A percentile compares a stretch with the other conserved stretches of the same genome.
These are phyloP conservation scores for Noccaea caerulescens DNA, from an alignment of 345 rosid genomes.

Conservation along the genomic window DNA sequence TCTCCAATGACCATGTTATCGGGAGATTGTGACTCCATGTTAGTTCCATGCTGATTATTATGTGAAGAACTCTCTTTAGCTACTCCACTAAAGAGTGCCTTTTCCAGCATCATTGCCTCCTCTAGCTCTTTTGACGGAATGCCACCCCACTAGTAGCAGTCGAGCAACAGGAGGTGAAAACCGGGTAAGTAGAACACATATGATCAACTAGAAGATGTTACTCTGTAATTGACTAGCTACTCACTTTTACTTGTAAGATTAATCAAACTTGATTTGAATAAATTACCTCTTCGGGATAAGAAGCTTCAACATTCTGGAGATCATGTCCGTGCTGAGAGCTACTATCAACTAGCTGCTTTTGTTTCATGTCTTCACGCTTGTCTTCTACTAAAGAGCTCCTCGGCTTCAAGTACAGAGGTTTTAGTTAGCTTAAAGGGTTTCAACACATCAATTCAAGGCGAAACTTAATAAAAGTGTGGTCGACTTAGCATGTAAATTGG, in stretches of 20 bases:
- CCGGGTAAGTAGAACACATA: slow-evolving; percentile 13
- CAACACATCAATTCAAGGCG: slow-evolving; percentile 17
- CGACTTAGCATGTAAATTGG: slow-evolving; percentile 4
- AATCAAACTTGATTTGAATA: slow-evolving; percentile 12
- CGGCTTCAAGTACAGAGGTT: slow-evolving; percentile 39
- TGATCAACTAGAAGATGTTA: neutral
- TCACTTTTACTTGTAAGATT: slow-evolving; percentile 3
- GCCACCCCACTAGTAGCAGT: slow-evolving; percentile 60
- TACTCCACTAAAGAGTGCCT: slow-evolving; percentile 56
- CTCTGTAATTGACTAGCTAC: slow-evolving; percentile 9
- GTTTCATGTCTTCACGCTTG: slow-evolving; percentile 38
- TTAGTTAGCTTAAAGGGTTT: slow-evolving; percentile 27
- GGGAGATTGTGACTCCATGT: slow-evolving; percentile 20
- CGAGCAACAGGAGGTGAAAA: slow-evolving; percentile 24
- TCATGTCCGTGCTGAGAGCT: slow-evolving; percentile 36
- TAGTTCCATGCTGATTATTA: slow-evolving; percentile 21
- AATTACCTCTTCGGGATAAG: slow-evolving; percentile 49
- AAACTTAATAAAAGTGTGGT: slow-evolving; percentile 18
- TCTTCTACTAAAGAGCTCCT: slow-evolving; percentile 51
- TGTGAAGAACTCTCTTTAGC: slow-evolving; percentile 41
- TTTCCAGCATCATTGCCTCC: slow-evolving; percentile 68
- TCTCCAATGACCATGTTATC: slow-evolving; percentile 9
- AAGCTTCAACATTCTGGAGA: slow-evolving; percentile 39
- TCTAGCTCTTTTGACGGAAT: slow-evolving; percentile 69
- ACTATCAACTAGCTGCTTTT: slow-evolving; percentile 42